Percentiles rank a stretch among this genome's conserved stretches.
These are phyloP conservation scores for Perkinsus chesapeaki DNA, from an alignment of 169 alveolate species.

Conservation along the genomic window DNA sequence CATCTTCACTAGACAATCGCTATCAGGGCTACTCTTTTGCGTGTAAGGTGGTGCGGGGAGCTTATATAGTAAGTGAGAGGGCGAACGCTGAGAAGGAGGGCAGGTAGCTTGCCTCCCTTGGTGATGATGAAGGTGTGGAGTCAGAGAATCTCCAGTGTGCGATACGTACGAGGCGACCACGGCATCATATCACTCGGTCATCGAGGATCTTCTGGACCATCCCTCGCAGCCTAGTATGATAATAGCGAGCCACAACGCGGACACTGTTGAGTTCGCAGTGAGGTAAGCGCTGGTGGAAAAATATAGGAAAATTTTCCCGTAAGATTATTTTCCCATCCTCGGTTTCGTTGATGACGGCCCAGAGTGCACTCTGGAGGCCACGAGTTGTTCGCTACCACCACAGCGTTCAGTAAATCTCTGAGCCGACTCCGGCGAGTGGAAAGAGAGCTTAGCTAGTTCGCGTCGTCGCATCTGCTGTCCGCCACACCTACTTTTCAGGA, in stretches of 20 bases:
- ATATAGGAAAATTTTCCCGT: no score
- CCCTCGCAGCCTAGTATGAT: not conserved
- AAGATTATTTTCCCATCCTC: no score
- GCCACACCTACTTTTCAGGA: not conserved
- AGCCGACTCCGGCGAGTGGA: no score
- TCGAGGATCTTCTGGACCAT: not conserved
- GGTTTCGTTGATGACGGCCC: no score
- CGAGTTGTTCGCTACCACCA: no score
- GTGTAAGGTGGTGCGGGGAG: not conserved
- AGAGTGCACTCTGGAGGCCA: no score
- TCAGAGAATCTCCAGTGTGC: not conserved
- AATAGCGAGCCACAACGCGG: not conserved
- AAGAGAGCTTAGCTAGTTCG: no score
- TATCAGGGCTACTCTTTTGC: not conserved
- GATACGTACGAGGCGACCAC: not conserved
- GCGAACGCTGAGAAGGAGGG: not conserved
- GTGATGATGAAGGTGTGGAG: not conserved
- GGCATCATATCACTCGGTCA: not conserved
- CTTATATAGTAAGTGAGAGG: not conserved
- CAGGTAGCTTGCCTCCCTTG: not conserved
- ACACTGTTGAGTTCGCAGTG: not conserved
- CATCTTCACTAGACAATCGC: no score
- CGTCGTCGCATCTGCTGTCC: no score
- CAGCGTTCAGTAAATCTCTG: no score
- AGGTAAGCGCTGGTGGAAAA: no score